Percentiles rank a stretch among this genome's conserved stretches.
Evolutionary conservation across 2,329 filamentous ascomycete species (phyloP).

Genomic region (Cladosporium sp.): DNA sequence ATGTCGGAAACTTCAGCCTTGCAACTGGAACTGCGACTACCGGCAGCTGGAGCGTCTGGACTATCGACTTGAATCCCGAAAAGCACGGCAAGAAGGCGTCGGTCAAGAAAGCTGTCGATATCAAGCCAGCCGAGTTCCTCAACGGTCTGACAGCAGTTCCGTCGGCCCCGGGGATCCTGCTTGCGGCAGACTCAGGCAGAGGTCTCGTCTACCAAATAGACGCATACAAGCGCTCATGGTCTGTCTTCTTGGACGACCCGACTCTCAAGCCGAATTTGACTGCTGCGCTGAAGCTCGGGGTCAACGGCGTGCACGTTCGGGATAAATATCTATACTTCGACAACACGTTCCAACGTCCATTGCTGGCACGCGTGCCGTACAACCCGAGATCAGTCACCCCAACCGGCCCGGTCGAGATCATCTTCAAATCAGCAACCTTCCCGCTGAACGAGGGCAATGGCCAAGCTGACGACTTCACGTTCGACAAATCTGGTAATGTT

Average conservation of each 20-base stretch:
- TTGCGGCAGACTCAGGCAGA: slow-evolving; percentile 13
- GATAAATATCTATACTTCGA: slow-evolving; percentile 16
- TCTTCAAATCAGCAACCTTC: slow-evolving; percentile 8
- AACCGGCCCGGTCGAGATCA: slow-evolving; percentile 12
- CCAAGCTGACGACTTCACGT: slow-evolving; percentile 17
- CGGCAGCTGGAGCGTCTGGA: slow-evolving; percentile 16
- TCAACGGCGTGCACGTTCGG: slow-evolving; percentile 18
- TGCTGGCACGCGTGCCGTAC: slow-evolving; percentile 13
- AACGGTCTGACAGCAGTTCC: slow-evolving; percentile 15
- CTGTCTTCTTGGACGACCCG: slow-evolving; percentile 16
- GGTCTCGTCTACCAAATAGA: slow-evolving; percentile 17
- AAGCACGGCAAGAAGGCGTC: neutral
- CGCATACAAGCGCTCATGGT: slow-evolving; percentile 1
- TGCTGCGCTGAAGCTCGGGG: slow-evolving; percentile 9
- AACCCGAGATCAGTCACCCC: neutral
- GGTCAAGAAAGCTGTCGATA: slow-evolving; percentile 10
- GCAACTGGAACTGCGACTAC: neutral
- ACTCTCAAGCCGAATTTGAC: slow-evolving; percentile 18
- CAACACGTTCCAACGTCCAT: slow-evolving; percentile 14
- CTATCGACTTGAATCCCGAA: slow-evolving; percentile 1
- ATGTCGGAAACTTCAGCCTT: slow-evolving; percentile 14
- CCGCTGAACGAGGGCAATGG: slow-evolving; percentile 4
- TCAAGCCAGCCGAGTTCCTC: slow-evolving; percentile 13
- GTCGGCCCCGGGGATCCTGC: slow-evolving; percentile 1
- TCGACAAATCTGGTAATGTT: slow-evolving; percentile 15